Evolutionary conservation across 1,284 basidiomycete species (phyloP), one percentile per base, ranked within the genome.

Genomic region (Leccinum fuscescens): DNA sequence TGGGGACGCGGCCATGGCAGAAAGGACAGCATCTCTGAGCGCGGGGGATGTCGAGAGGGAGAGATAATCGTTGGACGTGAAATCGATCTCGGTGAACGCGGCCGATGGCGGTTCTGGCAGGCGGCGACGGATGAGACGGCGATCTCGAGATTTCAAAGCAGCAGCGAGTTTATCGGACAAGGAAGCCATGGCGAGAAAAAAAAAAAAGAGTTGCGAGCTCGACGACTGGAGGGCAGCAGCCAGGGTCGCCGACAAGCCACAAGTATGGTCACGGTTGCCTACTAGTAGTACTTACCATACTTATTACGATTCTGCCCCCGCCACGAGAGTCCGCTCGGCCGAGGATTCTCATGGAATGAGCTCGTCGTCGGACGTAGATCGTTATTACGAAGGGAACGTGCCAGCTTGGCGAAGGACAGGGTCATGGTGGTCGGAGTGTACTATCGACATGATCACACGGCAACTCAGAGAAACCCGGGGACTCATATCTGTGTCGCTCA

Each of bases 41-140:
- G 68, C 64, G 0, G 79, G 64, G 1, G 88, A 91, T 3, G 79
- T 76, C 0, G 93, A 80, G 24, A 99, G 81, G 0, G 93, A 95
- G 61, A 98, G 88, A 76, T 98, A 98, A 78, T 98, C 96, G 76
- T 98, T 98, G 12, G 93, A 91, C 33, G 83, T 90, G 74, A 96
- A 94, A 73, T 96, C 94, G 62, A 83, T 76, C 60, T 76, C 77
- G 12, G 72, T 62, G 11, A 55, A 54, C 11, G 42, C 15, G 54
- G 50, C 22, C 12, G 72, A 64, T 4, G 62, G 56, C 0, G 37
- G 57, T n/a, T 71, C 60, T 15, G 86, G 85, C 4, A 90, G 80
- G 33, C 80, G 76, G 46, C 88, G 82, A 48, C 86, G 79, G 67
- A 89, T 90, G 62, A 78, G 75, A 29, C 89, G 81, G 55, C 81